Evolutionary conservation across 768 basidiomycete species (phyloP).

Genomic region (Gymnopilus dilepis): DNA sequence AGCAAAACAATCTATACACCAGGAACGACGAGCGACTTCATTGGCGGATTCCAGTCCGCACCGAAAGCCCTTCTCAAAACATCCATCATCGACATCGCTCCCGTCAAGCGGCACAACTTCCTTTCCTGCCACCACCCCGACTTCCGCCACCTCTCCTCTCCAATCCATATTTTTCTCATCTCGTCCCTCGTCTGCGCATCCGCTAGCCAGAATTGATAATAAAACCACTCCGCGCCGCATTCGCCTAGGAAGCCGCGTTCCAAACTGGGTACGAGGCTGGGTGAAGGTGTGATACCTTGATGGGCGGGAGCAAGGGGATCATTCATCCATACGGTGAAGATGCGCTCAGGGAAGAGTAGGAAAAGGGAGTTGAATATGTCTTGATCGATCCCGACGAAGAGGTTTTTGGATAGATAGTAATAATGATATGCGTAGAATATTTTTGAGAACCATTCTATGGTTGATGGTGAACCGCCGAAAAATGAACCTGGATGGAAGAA

Average conservation of each 20-base stretch:
- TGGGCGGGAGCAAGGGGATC: constrained; percentile 30
- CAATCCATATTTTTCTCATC: constrained; percentile 34
- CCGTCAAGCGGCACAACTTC: constrained; percentile 29
- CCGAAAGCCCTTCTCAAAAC: constrained; percentile 32
- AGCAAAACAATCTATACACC: not conserved
- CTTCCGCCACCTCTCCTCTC: constrained; percentile 20
- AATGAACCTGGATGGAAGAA: constrained; percentile 47
- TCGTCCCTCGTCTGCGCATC: constrained; percentile 32
- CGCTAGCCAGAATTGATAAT: constrained; percentile 53
- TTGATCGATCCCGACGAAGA: constrained; percentile 59
- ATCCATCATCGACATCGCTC: constrained; percentile 26
- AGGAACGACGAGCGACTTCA: not conserved
- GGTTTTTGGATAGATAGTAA: constrained; percentile 45
- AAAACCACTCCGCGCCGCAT: constrained; percentile 49
- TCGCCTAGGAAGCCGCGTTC: constrained; percentile 37
- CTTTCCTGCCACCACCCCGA: constrained; percentile 13
- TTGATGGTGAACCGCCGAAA: constrained; percentile 53
- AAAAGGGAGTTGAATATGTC: constrained; percentile 18
- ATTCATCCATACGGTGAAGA: constrained; percentile 48
- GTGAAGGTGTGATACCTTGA: constrained; percentile 21
- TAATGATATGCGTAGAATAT: constrained; percentile 58
- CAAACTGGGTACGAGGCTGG: not conserved
- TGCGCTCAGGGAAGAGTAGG: constrained; percentile 46
- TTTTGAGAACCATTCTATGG: constrained; percentile 50
- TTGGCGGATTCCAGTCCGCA: constrained; percentile 17